Percentiles rank a stretch among this genome's conserved stretches.
phyloP scores from a whole-genome alignment of 306 rosid species.

The Glycine soja region DNA sequence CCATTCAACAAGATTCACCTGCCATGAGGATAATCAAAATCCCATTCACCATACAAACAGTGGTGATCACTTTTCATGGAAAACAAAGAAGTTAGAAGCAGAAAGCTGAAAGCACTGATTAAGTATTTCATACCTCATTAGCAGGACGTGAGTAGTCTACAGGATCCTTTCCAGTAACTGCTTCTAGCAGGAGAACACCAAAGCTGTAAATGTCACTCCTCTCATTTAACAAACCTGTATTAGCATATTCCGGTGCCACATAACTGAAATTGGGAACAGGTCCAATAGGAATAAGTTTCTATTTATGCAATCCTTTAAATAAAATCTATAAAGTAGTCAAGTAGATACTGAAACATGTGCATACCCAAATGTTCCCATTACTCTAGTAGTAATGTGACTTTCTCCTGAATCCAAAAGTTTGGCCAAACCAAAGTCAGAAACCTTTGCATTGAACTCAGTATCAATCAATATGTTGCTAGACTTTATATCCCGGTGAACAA shows the following conservation, averaged over 20 bases:
- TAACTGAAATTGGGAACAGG: conserved; percentile 65
- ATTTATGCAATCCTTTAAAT: neutral
- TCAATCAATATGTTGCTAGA: conserved; percentile 95
- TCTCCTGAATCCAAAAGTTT: conserved; percentile 92
- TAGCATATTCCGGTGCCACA: conserved; percentile 98
- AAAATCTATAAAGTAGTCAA: neutral
- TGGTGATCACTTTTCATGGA: neutral
- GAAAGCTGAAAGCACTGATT: conserved; percentile 4
- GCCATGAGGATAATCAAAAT: conserved; percentile 44
- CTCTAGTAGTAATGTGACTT: conserved; percentile 95
- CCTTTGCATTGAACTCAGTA: conserved; percentile 84
- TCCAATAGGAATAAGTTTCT: conserved; percentile 34
- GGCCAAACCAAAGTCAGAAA: conserved; percentile 98
- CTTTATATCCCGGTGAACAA: conserved; percentile 91
- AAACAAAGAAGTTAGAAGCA: conserved; percentile 9
- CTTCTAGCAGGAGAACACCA: conserved; percentile 90
- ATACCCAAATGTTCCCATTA: conserved; percentile 99
- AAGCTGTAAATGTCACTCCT: conserved; percentile 96
- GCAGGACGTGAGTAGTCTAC: conserved; percentile 88
- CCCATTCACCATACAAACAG: conserved; percentile 17
- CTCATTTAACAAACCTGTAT: conserved; percentile 91
- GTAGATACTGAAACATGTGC: conserved; percentile 4
- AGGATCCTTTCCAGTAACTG: conserved; percentile 93
- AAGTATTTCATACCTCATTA: conserved; percentile 64
- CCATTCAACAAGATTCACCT: conserved; percentile 99